Evolutionary conservation across 345 rosid genomes (phyloP).

Genomic region (Lenwebbia sp.): DNA sequence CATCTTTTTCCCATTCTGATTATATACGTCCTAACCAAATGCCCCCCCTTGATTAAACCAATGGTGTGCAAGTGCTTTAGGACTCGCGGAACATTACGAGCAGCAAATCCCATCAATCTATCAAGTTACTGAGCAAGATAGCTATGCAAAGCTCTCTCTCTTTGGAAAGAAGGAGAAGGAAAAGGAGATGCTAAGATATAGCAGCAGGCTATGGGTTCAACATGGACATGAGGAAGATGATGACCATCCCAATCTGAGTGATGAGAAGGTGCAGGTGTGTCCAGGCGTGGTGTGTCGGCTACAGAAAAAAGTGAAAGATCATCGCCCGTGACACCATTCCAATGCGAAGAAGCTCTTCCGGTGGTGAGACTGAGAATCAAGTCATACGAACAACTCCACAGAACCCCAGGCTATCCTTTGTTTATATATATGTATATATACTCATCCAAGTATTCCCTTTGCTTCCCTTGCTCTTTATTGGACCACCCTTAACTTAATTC

Average conservation of each 20-base stretch:
- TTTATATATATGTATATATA: too few species aligned
- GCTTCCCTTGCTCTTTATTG: neutral
- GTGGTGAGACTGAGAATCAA: neutral
- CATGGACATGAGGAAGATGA: neutral
- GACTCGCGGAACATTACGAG: too few species aligned
- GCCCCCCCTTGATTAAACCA: neutral
- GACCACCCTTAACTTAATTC: neutral
- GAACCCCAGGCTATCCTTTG: too few species aligned
- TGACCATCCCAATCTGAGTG: neutral
- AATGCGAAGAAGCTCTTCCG: neutral
- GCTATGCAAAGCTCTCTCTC: neutral
- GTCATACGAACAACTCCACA: neutral
- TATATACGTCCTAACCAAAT: neutral
- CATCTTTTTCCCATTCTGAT: neutral
- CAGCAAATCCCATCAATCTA: neutral
- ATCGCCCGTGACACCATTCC: neutral
- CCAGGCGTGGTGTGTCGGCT: neutral
- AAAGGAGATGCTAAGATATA: neutral
- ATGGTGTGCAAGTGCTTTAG: too few species aligned
- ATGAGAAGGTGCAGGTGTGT: neutral
- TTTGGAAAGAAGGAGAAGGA: neutral
- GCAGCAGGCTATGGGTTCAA: neutral
- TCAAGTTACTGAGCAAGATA: neutral
- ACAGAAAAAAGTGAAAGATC: neutral
- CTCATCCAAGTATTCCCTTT: neutral